phyloP scores from a whole-genome alignment of 2,329 filamentous ascomycete genomes.

The Monosporascus sp. region DNA sequence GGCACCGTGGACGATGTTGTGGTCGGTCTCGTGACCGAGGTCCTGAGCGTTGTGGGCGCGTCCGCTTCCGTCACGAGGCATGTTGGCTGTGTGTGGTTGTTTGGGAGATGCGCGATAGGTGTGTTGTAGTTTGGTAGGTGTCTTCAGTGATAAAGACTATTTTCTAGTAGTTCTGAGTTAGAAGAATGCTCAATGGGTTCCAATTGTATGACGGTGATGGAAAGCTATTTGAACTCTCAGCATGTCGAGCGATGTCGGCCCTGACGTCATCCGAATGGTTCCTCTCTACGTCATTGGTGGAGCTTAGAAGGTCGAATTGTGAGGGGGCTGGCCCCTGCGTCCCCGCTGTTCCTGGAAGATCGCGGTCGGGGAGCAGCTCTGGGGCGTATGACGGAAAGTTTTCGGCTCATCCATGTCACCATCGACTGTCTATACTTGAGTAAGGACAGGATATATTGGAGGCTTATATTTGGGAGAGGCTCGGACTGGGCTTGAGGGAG shows the following conservation, averaged over 20 bases:
- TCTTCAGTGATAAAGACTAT: neutral
- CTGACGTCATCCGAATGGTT: no score
- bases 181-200: neutral
- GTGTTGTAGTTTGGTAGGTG: neutral
- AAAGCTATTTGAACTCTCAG: neutral
- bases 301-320: neutral
- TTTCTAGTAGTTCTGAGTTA: no score
- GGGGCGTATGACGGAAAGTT: no score
- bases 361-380: no score
- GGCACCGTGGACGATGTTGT: conserved; percentile 40
- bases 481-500: no score
- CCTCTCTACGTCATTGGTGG: neutral
- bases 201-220: neutral
- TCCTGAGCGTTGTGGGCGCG: conserved; percentile 38
- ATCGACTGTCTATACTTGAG: no score
- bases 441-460: no score
- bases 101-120: neutral
- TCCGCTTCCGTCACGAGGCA: conserved; percentile 47
- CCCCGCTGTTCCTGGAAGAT: neutral
- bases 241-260: no score
- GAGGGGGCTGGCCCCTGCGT: neutral
- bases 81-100: conserved; percentile 22
- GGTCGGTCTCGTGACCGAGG: conserved; percentile 26
- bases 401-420: no score
- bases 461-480: no score